These are phyloP conservation scores for Phytophthora litchii DNA, from an alignment of 352 stramenopile genomes.

Conservation along the genomic window DNA sequence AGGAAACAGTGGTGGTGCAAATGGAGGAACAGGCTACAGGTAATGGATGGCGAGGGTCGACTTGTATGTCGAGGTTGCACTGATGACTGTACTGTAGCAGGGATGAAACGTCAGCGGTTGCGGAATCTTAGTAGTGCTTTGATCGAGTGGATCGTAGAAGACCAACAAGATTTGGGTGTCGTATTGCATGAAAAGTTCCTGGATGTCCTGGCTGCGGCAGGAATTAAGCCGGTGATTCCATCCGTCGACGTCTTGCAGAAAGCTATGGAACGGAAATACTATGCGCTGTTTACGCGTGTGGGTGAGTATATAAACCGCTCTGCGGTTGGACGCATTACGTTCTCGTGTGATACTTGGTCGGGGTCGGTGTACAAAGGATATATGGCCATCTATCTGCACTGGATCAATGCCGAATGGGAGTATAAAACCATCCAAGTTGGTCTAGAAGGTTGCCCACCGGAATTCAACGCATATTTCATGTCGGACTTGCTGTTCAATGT, in stretches of 20 bases:
- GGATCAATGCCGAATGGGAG: constrained; percentile 88
- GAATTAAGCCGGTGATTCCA: constrained; percentile 57
- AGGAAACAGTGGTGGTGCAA: constrained; percentile 41
- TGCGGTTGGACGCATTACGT: constrained; percentile 69
- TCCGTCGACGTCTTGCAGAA: constrained; percentile 64
- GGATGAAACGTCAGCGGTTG: constrained; percentile 70
- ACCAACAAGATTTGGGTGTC: constrained; percentile 67
- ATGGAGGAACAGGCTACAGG: constrained; percentile 72
- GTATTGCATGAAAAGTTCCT: constrained; percentile 77
- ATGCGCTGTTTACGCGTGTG: constrained; percentile 67
- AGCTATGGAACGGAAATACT: constrained; percentile 78
- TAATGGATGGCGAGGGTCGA: constrained; percentile 28
- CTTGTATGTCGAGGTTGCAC: constrained; percentile 8
- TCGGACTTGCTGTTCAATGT: constrained; percentile 83
- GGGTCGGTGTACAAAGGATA: constrained; percentile 72
- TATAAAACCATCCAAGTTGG: constrained; percentile 83
- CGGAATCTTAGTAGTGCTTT: constrained; percentile 64
- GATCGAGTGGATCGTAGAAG: constrained; percentile 80
- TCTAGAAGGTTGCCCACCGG: constrained; percentile 67
- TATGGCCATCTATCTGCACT: constrained; percentile 78
- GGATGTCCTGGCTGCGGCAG: constrained; percentile 56
- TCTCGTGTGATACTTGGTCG: constrained; percentile 84
- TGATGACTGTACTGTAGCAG: constrained; percentile 26
- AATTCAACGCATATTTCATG: constrained; percentile 81
- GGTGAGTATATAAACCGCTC: constrained; percentile 81